Conservation (phyloP, 2,329 filamentous ascomycete genomes). For the Rhinocladiella similis region DNA sequence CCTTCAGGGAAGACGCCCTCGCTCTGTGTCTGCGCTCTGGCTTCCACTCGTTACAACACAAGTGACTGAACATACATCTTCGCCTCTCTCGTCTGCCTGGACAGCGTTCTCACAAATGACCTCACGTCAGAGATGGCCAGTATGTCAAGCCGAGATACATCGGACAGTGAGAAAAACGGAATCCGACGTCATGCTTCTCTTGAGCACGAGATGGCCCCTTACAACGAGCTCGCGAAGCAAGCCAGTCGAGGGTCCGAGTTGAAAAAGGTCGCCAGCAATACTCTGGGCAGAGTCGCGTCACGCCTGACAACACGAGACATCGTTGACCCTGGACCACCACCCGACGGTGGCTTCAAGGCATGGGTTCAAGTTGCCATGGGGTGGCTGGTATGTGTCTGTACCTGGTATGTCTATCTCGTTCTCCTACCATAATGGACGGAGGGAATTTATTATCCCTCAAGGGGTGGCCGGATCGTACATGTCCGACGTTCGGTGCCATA, state of each 20-base stretch:
- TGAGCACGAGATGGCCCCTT: not conserved
- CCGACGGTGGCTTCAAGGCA: conserved; percentile 46
- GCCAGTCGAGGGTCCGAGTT: conserved; percentile 10
- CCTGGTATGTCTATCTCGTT: conserved; percentile 42
- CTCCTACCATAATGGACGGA: not conserved
- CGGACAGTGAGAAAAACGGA: conserved; percentile 17
- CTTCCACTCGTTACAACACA: not conserved
- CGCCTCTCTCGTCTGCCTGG: not conserved
- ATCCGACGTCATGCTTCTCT: conserved; percentile 2
- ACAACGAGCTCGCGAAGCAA: conserved; percentile 9
- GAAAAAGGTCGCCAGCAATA: conserved; percentile 18
- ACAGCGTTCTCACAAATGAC: not conserved
- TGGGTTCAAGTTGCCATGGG: conserved; percentile 57
- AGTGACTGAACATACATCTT: not conserved
- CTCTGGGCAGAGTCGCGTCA: conserved; percentile 17
- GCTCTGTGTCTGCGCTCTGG: not conserved
- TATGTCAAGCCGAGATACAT: conserved; percentile 21
- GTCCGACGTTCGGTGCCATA: no score
- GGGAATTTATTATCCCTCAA: no score
- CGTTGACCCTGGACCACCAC: conserved; percentile 23
- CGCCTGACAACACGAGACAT: conserved; percentile 22
- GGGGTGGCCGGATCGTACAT: no score
- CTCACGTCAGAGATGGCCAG: not conserved
- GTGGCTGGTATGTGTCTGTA: conserved; percentile 58
- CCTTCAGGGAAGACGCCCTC: not conserved